Evolutionary conservation across 2,329 filamentous ascomycete species (phyloP).

Genomic region (Ascosphaera apis): DNA sequence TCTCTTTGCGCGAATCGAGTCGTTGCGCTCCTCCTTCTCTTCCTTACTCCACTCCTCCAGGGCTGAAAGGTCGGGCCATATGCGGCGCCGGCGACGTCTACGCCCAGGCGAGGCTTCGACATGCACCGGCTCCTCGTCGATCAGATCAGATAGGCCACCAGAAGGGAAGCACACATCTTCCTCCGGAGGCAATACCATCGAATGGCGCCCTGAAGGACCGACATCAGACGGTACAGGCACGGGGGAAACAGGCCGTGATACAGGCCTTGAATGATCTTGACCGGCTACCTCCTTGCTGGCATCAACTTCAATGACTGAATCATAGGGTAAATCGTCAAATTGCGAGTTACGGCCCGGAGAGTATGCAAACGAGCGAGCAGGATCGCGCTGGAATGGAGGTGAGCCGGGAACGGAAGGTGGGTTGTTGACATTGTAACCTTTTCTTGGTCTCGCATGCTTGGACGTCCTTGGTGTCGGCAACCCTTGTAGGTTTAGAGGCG

Average conservation of each 20-base stretch:
- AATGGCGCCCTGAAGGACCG: conserved; percentile 26
- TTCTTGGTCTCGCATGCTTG: too few relatives aligned
- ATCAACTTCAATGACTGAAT: conserved; percentile 24
- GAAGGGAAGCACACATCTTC: conserved; percentile 86
- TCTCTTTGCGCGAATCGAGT: conserved; percentile 65
- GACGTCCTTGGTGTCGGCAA: too few relatives aligned
- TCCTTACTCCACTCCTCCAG: conserved; percentile 76
- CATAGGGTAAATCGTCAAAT: conserved; percentile 13
- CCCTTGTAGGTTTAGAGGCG: too few relatives aligned
- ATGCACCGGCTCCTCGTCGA: conserved; percentile 44
- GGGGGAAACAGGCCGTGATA: conserved; percentile 16
- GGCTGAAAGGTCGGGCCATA: conserved; percentile 68
- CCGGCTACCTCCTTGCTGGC: conserved; percentile 6
- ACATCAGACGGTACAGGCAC: conserved; percentile 5
- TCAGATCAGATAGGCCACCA: conserved; percentile 55
- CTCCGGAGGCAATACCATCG: conserved; percentile 41
- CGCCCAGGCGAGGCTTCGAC: conserved; percentile 25
- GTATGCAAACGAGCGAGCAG: too few relatives aligned
- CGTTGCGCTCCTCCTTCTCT: conserved; percentile 71
- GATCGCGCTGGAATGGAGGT: too few relatives aligned
- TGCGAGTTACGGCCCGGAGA: conserved; percentile 12
- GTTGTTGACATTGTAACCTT: conserved; percentile 39
- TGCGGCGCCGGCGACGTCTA: conserved; percentile 38
- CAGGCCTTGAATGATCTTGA: conserved; percentile 14
- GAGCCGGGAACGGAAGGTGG: conserved; percentile 35